phyloP scores from a whole-genome alignment of 1,284 basidiomycete species.

The Microbotryum intermedium region DNA sequence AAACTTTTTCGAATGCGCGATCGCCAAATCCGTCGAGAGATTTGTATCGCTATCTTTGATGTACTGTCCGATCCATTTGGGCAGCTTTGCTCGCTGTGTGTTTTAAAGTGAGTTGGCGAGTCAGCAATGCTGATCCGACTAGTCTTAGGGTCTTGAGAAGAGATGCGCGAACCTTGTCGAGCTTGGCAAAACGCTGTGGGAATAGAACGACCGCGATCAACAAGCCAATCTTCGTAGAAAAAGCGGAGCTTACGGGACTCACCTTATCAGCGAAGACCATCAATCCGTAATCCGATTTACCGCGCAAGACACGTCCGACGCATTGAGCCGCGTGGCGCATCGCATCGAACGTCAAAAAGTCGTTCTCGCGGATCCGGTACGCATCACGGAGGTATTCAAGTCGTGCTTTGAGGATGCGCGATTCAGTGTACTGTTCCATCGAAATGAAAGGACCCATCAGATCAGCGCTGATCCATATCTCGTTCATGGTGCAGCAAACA shows the following conservation, averaged over 20 bases:
- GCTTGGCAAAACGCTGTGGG: constrained; percentile 83
- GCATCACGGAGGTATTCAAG: constrained; percentile 97
- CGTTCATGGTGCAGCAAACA: not conserved
- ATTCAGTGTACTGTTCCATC: constrained; percentile 76
- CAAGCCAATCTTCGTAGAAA: not conserved
- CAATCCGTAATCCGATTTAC: constrained; percentile 98
- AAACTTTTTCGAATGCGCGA: constrained; percentile 79
- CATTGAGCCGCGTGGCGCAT: constrained; percentile 99
- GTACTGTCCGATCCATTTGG: constrained; percentile 98
- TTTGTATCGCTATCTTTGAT: constrained; percentile 96
- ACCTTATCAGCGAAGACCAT: constrained; percentile 99
- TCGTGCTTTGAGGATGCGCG: constrained; percentile 91
- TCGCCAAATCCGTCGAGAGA: constrained; percentile 96
- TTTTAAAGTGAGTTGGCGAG: not conserved
- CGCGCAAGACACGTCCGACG: constrained; percentile 91
- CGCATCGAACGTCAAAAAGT: constrained; percentile 97
- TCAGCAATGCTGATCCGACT: not conserved
- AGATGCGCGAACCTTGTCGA: constrained; percentile 61
- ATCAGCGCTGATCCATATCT: not conserved
- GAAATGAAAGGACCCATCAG: not conserved
- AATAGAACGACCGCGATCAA: not conserved
- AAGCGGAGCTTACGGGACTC: constrained; percentile 23
- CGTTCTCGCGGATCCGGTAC: constrained; percentile 94
- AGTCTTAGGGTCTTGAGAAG: not conserved
- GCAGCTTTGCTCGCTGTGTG: constrained; percentile 70